Percentiles rank a stretch among this genome's conserved stretches.
Evolutionary conservation across 768 basidiomycete species (phyloP).

Genomic region (Pisolithus microcarpus): DNA sequence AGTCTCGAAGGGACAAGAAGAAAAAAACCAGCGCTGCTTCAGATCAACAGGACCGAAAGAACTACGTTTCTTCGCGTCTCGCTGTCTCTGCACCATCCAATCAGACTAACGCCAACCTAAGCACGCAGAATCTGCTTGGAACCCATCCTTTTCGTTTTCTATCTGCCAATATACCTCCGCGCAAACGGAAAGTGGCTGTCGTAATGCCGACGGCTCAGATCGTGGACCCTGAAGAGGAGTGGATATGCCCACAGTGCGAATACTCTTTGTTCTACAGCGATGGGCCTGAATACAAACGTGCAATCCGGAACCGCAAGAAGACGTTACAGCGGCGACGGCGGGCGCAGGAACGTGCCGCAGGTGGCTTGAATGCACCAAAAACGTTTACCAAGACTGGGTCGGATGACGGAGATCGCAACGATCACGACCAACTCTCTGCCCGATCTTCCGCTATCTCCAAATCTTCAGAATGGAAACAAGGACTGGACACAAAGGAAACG

Average conservation of each 20-base stretch:
- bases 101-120: conserved; percentile 33
- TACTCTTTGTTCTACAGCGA: conserved; percentile 89
- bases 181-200: conserved; percentile 24
- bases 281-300: conserved; percentile 54
- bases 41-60: conserved; percentile 91
- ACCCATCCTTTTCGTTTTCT: conserved; percentile 63
- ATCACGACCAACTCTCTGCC: conserved; percentile 6
- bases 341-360: conserved; percentile 61
- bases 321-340: conserved; percentile 63
- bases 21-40: conserved; percentile 93
- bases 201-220: conserved; percentile 29
- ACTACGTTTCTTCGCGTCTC: conserved; percentile 84
- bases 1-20: conserved; percentile 54
- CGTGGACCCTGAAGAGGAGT: conserved; percentile 70
- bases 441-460: conserved; percentile 5
- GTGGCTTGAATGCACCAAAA: conserved; percentile 21
- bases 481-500: conserved; percentile 6
- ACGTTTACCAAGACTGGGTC: conserved; percentile 11
- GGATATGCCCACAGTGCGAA: conserved; percentile 94
- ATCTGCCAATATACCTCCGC: conserved; percentile 57
- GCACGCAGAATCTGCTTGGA: conserved; percentile 44
- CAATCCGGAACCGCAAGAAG: conserved; percentile 69
- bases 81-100: conserved; percentile 42
- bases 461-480: conserved; percentile 14
- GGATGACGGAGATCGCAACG: conserved; percentile 23